phyloP scores from a whole-genome alignment of 768 basidiomycete genomes.

The Mycena vitilis region DNA sequence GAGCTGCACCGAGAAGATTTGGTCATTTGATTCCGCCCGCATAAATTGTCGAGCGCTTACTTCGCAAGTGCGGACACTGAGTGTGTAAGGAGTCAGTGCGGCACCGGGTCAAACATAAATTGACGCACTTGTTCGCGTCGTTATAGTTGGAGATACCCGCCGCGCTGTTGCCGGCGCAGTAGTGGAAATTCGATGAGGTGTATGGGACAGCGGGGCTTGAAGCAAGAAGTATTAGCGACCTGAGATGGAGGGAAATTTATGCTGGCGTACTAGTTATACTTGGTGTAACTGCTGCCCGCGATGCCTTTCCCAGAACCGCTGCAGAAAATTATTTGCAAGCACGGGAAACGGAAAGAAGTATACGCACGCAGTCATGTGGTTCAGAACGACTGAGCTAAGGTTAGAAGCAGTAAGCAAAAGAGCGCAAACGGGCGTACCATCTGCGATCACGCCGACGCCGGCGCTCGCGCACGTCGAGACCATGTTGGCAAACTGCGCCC shows the following conservation, averaged over 20 bases:
- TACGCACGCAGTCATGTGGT: conserved; percentile 52
- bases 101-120: no score
- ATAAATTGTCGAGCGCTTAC: background rate
- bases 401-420: background rate
- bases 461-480: conserved; percentile 42
- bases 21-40: background rate
- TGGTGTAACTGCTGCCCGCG: conserved; percentile 35
- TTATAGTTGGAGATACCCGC: conserved; percentile 28
- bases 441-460: conserved; percentile 47
- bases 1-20: conserved; percentile 7
- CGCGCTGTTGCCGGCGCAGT: conserved; percentile 27
- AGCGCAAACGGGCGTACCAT: conserved; percentile 28
- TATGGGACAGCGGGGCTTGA: conserved; percentile 36
- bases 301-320: conserved; percentile 41
- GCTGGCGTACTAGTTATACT: conserved; percentile 42
- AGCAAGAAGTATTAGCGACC: background rate
- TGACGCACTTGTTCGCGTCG: conserved; percentile 25
- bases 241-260: background rate
- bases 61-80: conserved; percentile 30
- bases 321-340: background rate
- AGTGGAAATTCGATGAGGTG: conserved; percentile 32
- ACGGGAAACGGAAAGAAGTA: conserved; percentile 8
- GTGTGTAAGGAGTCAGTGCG: background rate
- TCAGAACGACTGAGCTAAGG: conserved; percentile 46
- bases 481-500: conserved; percentile 48